A percentile compares a stretch with the other conserved stretches of the same genome.
These are phyloP conservation scores for Amylocystis lapponica DNA, from an alignment of 768 basidiomycete species.

Conservation along the genomic window DNA sequence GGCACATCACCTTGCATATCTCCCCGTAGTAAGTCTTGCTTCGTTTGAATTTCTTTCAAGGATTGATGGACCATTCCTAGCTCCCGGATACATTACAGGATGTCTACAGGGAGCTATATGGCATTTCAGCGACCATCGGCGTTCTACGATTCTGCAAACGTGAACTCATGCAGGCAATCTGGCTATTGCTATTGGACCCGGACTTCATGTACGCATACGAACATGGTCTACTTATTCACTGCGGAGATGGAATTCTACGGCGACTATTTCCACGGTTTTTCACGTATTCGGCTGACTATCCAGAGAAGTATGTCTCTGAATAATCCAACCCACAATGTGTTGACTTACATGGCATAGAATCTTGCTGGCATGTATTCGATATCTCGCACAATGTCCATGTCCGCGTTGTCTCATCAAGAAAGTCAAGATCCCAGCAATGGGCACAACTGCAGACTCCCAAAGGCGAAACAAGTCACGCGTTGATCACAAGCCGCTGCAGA, in stretches of 20 bases:
- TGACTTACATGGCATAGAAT: slow-evolving; percentile 18
- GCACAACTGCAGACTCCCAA: slow-evolving; percentile 5
- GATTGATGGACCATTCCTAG: slow-evolving; percentile 11
- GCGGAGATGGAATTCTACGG: slow-evolving; percentile 21
- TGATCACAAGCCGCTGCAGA: slow-evolving; percentile 2
- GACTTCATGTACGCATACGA: slow-evolving; percentile 23
- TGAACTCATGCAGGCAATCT: slow-evolving; percentile 28
- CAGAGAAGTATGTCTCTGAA: slow-evolving; percentile 26
- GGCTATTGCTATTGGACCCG: slow-evolving; percentile 17
- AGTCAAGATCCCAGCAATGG: slow-evolving; percentile 24
- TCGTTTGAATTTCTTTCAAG: neutral
- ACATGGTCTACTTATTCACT: slow-evolving; percentile 22
- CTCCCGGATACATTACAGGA: slow-evolving; percentile 31
- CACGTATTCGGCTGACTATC: slow-evolving; percentile 30
- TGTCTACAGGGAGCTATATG: slow-evolving; percentile 14
- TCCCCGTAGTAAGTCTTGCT: slow-evolving; percentile 30
- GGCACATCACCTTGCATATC: slow-evolving; percentile 26
- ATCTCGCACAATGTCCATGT: slow-evolving; percentile 35
- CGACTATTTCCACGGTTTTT: slow-evolving; percentile 23
- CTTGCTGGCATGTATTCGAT: slow-evolving; percentile 31
- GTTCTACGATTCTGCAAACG: slow-evolving; percentile 26
- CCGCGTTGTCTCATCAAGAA: slow-evolving; percentile 31
- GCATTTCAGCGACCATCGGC: slow-evolving; percentile 3
- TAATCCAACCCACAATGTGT: neutral
- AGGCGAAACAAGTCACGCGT: slow-evolving; percentile 1